Evolutionary conservation across 768 basidiomycete species (phyloP), one percentile per base, ranked within the genome.

Genomic region (Suillus alpinus): DNA sequence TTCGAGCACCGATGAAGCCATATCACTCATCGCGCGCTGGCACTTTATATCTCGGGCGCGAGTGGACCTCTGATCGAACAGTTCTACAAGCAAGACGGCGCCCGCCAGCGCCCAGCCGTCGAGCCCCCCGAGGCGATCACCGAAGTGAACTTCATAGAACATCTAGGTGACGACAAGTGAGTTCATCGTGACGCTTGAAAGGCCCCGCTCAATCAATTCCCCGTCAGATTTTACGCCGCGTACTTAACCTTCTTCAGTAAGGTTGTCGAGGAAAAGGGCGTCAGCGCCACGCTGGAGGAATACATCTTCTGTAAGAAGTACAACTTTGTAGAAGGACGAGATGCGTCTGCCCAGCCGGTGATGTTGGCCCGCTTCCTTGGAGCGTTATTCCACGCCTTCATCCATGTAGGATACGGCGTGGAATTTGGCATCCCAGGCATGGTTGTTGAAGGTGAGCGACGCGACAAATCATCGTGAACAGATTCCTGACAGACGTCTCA

Each of bases 351-450:
- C 2, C 78, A 81, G 29, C 84, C 83, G 0, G 73, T 78, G 59
- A 84, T 90, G 83, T 68, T 89, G 6, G 75, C 72, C 57, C 81
- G 85, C 18, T 76, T 85, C 59, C 32, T 62, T 14, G 72, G 77
- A 0, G 84, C 80, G 0, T 64, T 89, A 23, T 4, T 89, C 2
- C 89, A 91, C 64, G 80, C 88, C 0, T 49, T 88, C 58, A 89
- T 90, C 49, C 85, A 89, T 65, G 64, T 75, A 9, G 87, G 86
- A 3, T 81, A 84, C 64, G 88, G 87, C 0, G 61, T 77, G 3
- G 89, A 90, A 69, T 89, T 90, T 61, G 80, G 80, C 8, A 53
- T 89, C 40, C 82, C 80, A 16, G 89, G 87, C 1, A 76, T 88
- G 68, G 66, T 86, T 1, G 81, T 80, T 4, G 88, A 90, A 78